Conservation (phyloP, 2,329 filamentous ascomycete genomes). For the Trichoderma harzianum region DNA sequence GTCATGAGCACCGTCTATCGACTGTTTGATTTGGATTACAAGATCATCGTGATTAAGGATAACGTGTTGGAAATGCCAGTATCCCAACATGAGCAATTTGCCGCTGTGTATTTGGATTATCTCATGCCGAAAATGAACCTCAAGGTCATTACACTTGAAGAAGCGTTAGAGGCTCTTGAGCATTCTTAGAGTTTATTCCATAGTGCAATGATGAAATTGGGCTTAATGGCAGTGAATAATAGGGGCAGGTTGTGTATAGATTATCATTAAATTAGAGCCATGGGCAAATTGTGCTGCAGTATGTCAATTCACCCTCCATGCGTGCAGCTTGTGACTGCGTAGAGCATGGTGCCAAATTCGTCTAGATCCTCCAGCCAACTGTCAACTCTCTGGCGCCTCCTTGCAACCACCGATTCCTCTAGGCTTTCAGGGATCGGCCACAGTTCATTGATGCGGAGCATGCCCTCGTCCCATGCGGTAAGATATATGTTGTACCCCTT, state of each 20-base stretch:
- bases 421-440: slow-evolving; percentile 41
- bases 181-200: background rate
- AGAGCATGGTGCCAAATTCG: slow-evolving; percentile 53
- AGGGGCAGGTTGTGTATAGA: background rate
- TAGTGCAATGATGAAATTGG: background rate
- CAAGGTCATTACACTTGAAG: background rate
- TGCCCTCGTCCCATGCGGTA: slow-evolving; percentile 39
- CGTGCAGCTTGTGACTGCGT: slow-evolving; percentile 45
- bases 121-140: slow-evolving; percentile 19
- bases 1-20: slow-evolving; percentile 41
- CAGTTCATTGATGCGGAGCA: slow-evolving; percentile 47
- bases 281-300: background rate
- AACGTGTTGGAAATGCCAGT: slow-evolving; percentile 30
- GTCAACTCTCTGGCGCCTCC: slow-evolving; percentile 40
- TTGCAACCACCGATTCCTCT: slow-evolving; percentile 28
- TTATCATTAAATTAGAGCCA: background rate
- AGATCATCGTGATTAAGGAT: slow-evolving; percentile 38
- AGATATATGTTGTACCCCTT: slow-evolving; percentile 41
- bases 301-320: slow-evolving; percentile 32
- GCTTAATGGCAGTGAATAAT: background rate
- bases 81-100: background rate
- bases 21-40: slow-evolving; percentile 42
- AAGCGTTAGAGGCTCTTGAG: slow-evolving; percentile 6
- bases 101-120: background rate
- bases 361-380: slow-evolving; percentile 50